Percentiles rank a stretch among this genome's conserved stretches.
phyloP scores from a whole-genome alignment of 495 filamentous ascomycete genomes.

The Talaromyces nanjingensis region DNA sequence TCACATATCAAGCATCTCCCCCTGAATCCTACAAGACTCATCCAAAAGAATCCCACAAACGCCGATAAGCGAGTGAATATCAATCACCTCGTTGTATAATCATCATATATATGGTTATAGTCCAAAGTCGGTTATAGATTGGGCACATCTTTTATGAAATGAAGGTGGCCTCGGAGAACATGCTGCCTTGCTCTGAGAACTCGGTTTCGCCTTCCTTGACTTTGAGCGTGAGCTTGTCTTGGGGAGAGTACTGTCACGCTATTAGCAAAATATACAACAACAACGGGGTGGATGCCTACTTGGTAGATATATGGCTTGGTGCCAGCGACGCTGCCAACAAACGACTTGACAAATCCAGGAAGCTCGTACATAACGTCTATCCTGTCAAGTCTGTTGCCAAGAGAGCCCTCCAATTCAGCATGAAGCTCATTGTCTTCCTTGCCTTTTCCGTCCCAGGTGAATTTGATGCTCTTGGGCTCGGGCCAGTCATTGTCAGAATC shows the following conservation, averaged over 20 bases:
- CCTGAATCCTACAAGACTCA: not conserved
- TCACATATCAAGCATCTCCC: not conserved
- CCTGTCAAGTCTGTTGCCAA: conserved; percentile 70
- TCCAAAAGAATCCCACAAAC: not conserved
- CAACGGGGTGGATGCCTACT: conserved; percentile 38
- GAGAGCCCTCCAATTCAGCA: conserved; percentile 59
- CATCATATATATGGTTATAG: not conserved
- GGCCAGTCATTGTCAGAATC: conserved; percentile 85
- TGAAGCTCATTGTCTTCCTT: conserved; percentile 65
- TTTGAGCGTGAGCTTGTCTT: conserved; percentile 61
- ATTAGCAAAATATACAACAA: not conserved
- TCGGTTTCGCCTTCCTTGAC: conserved; percentile 76
- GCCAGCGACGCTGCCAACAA: conserved; percentile 79
- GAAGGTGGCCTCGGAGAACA: conserved; percentile 87
- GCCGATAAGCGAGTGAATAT: not conserved
- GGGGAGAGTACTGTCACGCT: conserved; percentile 52
- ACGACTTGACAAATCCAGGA: conserved; percentile 87
- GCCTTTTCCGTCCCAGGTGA: conserved; percentile 69
- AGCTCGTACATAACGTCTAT: conserved; percentile 96
- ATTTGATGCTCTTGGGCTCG: conserved; percentile 68
- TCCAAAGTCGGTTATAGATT: not conserved
- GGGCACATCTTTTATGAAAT: conserved; percentile 51
- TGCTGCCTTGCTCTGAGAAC: conserved; percentile 62
- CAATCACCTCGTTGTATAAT: not conserved
- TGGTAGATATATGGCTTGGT: conserved; percentile 98